Conservation (phyloP, 257 asterid species). For the Misopates orontium region DNA sequence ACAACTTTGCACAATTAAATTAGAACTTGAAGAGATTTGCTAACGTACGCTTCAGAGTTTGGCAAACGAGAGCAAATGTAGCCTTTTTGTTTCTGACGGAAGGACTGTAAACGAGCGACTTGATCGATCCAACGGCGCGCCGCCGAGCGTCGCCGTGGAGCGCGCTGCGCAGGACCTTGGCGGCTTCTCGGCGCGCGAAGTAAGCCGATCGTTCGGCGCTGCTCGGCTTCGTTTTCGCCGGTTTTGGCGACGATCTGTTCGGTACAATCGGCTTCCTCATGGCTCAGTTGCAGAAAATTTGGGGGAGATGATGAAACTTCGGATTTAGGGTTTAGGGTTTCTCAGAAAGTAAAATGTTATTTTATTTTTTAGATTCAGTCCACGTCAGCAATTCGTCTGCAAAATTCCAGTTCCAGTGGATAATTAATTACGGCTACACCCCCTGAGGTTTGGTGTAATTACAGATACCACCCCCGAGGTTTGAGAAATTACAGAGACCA, state of each 20-base stretch:
- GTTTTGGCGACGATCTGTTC: constrained; percentile 31
- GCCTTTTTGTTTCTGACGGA: constrained; percentile 80
- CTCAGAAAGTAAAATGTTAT: constrained; percentile 19
- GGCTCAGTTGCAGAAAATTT: background rate
- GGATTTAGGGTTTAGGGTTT: constrained; percentile 2
- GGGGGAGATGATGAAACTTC: too few relatives aligned
- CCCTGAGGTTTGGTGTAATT: too few relatives aligned
- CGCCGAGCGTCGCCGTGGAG: constrained; percentile 92
- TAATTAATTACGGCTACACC: too few relatives aligned
- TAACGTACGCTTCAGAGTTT: constrained; percentile 83
- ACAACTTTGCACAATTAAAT: too few relatives aligned
- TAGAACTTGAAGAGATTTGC: background rate
- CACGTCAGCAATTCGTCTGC: too few relatives aligned
- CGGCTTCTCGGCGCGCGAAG: constrained; percentile 94
- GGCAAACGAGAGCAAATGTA: constrained; percentile 82
- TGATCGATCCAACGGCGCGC: constrained; percentile 79
- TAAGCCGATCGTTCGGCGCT: constrained; percentile 75
- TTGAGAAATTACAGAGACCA: too few relatives aligned
- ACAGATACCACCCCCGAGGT: too few relatives aligned
- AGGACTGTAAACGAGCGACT: constrained; percentile 84
- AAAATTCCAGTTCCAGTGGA: too few relatives aligned
- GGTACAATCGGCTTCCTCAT: constrained; percentile 48
- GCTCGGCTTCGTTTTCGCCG: constrained; percentile 42
- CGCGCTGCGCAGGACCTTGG: constrained; percentile 76
- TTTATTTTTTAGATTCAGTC: too few relatives aligned